phyloP scores from a whole-genome alignment of 116 monocot species.

The Thalassia testudinum region DNA sequence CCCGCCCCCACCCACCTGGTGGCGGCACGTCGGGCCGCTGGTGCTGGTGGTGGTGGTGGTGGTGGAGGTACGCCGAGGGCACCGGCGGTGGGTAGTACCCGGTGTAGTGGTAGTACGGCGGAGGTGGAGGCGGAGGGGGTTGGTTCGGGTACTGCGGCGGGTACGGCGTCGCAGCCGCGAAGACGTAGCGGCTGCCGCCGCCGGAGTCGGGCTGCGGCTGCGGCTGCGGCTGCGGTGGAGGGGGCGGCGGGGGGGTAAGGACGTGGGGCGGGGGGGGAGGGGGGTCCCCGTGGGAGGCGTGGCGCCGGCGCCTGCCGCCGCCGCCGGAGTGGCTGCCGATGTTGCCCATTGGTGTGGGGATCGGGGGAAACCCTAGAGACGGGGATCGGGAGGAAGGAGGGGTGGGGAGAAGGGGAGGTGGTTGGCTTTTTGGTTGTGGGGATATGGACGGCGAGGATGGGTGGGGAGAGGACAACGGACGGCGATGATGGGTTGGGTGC shows the following conservation, averaged over 20 bases:
- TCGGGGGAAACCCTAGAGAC: not conserved
- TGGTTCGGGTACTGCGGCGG: slow-evolving; percentile 58
- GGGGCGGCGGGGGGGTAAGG: slow-evolving; percentile 8
- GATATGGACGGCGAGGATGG: too few relatives aligned
- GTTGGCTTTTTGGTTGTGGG: too few relatives aligned
- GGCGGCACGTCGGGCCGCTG: slow-evolving; percentile 4
- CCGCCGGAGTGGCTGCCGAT: slow-evolving; percentile 22
- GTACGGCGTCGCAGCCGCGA: slow-evolving; percentile 67
- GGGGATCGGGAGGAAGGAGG: not conserved
- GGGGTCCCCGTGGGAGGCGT: slow-evolving; percentile 11
- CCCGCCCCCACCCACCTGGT: slow-evolving; percentile 8
- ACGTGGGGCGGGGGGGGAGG: slow-evolving; percentile 9
- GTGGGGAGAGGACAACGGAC: not conserved
- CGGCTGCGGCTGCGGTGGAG: slow-evolving; percentile 1
- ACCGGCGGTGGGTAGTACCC: slow-evolving; percentile 51
- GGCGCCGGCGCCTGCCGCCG: slow-evolving; percentile 18
- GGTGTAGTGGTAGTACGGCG: slow-evolving; percentile 46
- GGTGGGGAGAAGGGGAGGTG: not conserved
- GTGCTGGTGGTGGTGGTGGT: slow-evolving; percentile 27
- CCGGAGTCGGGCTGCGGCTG: slow-evolving; percentile 16
- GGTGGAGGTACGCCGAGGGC: slow-evolving; percentile 7
- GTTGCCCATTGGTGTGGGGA: too few relatives aligned
- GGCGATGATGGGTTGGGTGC: not conserved
- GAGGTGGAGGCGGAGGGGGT: slow-evolving; percentile 26
- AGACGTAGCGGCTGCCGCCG: slow-evolving; percentile 57